Conservation (phyloP, 2,329 filamentous ascomycete species). For the Penicillium sp. region DNA sequence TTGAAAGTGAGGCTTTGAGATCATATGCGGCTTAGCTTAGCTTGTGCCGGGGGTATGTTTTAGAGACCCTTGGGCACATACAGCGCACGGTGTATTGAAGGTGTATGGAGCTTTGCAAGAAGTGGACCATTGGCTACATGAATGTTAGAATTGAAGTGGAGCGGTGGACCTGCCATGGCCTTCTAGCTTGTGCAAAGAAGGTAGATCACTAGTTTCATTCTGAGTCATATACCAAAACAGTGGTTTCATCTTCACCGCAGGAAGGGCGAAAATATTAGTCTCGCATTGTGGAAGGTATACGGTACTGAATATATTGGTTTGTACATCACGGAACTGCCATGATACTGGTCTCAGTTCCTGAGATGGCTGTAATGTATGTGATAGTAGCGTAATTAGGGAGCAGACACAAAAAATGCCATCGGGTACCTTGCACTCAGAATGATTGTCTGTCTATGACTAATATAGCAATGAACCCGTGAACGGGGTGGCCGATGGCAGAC, state of each 20-base stretch:
- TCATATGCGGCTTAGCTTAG: conserved; percentile 5
- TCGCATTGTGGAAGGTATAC: background rate
- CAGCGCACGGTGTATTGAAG: background rate
- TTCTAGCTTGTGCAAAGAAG: conserved; percentile 10
- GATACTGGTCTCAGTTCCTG: background rate
- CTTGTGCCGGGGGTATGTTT: background rate
- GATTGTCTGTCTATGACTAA: conserved; percentile 3
- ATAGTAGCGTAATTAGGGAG: background rate
- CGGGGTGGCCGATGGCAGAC: conserved; percentile 4
- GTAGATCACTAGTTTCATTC: conserved; percentile 8
- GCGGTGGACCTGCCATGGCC: conserved; percentile 5
- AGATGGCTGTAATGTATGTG: background rate
- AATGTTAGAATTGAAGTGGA: conserved; percentile 1
- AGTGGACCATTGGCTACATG: background rate
- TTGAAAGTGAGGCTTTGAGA: conserved; percentile 13
- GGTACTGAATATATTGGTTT: no score
- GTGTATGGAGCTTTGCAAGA: conserved; percentile 1
- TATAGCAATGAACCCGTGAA: background rate
- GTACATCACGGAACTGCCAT: background rate
- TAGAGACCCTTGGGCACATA: conserved; percentile 6
- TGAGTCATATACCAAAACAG: conserved; percentile 4
- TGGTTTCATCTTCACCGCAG: conserved; percentile 8
- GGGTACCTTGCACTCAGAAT: conserved; percentile 1
- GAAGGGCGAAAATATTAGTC: background rate
- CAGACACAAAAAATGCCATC: background rate